These are phyloP conservation scores for Chaetomiaceae sp. DNA, from an alignment of 2,329 filamentous ascomycete genomes.

Conservation along the genomic window DNA sequence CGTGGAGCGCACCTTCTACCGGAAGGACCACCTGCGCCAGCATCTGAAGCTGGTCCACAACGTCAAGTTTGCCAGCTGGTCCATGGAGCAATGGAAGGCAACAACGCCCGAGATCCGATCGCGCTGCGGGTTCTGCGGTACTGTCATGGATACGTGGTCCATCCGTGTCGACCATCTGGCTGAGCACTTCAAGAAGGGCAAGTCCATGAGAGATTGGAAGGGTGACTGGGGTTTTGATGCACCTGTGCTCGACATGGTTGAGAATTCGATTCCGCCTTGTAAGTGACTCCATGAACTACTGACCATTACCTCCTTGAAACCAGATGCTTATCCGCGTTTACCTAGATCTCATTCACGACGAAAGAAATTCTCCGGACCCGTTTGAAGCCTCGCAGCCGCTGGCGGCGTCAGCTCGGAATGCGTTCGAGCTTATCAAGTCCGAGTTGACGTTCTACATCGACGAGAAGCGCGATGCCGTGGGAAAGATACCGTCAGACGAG, in stretches of 20 bases:
- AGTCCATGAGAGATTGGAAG: conserved; percentile 63
- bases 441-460: conserved; percentile 49
- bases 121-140: conserved; percentile 59
- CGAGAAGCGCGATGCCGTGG: conserved; percentile 38
- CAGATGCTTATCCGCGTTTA: background rate
- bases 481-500: conserved; percentile 40
- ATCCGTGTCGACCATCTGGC: conserved; percentile 56
- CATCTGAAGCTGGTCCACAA: conserved; percentile 58
- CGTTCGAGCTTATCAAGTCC: conserved; percentile 56
- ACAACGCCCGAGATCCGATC: conserved; percentile 56
- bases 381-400: conserved; percentile 42
- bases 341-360: conserved; percentile 57
- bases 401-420: conserved; percentile 45
- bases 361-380: conserved; percentile 51
- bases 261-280: conserved; percentile 62
- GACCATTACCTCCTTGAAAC: conserved; percentile 20
- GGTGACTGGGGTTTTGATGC: conserved; percentile 63
- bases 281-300: conserved; percentile 35
- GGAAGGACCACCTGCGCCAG: conserved; percentile 62
- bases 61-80: conserved; percentile 55
- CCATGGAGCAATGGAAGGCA: conserved; percentile 59
- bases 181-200: conserved; percentile 62
- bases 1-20: conserved; percentile 59
- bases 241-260: conserved; percentile 55
- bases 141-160: conserved; percentile 56